Evolutionary conservation across 208 protist genomes (phyloP).

Genomic region (Trypanosoma avium): DNA sequence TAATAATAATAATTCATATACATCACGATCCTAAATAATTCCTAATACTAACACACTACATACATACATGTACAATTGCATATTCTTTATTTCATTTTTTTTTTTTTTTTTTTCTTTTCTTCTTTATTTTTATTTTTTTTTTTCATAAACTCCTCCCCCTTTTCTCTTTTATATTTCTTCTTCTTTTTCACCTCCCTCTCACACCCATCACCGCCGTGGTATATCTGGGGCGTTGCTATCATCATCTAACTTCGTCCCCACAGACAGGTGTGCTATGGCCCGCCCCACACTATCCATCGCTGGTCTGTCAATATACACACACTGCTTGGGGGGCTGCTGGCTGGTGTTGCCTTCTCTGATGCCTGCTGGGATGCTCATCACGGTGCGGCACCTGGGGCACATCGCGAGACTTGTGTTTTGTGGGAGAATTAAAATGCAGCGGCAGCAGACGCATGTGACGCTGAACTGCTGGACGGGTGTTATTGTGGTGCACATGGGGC

Average conservation of each 20-base stretch:
- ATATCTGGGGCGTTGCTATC: slow-evolving; percentile 24
- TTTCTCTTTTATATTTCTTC: neutral
- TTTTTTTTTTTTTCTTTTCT: slow-evolving; percentile 6
- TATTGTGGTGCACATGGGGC: slow-evolving; percentile 81
- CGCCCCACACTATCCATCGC: slow-evolving; percentile 41
- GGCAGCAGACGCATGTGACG: slow-evolving; percentile 80
- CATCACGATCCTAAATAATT: neutral
- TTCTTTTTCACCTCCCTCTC: neutral
- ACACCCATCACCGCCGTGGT: neutral
- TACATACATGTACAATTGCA: neutral
- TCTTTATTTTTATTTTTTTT: neutral
- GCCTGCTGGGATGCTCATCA: slow-evolving; percentile 81
- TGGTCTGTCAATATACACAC: slow-evolving; percentile 80
- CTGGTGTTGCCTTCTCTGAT: slow-evolving; percentile 68
- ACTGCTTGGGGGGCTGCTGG: slow-evolving; percentile 68
- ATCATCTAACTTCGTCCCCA: slow-evolving; percentile 78
- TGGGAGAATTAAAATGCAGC: slow-evolving; percentile 77
- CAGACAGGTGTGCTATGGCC: slow-evolving; percentile 51
- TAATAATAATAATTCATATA: slow-evolving; percentile 2
- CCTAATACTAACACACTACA: neutral
- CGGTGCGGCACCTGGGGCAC: slow-evolving; percentile 80
- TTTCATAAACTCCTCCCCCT: neutral
- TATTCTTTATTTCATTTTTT: neutral
- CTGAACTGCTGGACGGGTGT: slow-evolving; percentile 82
- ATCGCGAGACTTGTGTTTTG: slow-evolving; percentile 86